Base-by-base conservation (phyloP, 169 alveolate species). In the Cryptosporidium meleagridis region DNA sequence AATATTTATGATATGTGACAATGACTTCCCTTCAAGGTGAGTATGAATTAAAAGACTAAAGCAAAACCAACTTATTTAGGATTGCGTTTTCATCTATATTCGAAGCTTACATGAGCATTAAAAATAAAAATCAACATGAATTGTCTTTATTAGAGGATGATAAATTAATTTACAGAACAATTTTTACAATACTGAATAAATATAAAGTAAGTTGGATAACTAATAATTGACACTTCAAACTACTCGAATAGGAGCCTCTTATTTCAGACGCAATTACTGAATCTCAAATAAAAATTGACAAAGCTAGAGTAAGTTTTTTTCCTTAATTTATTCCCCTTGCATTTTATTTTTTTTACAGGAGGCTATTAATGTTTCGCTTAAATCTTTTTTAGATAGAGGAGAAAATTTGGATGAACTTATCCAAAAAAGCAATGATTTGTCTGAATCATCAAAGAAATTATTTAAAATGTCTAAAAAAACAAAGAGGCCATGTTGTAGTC, bases 391-490 rank as follows among this genome's bases (percentile, higher is more conserved):
- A 16, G 75, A 80, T 80, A 80, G 89, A 44, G 89, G 89, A 21
- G 89, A 80, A 62, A 80, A 80, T n/a, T n/a, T 80, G n/a, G 89
- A 80, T 62, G 75, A 61, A 5, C 67, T 80, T 45, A 51, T 80
- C 31, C 89, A 80, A 80, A 80, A 80, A 80, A 80, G 89, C 29
- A 69, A 45, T 6, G 89, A 80, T 59, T 26, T 80, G 48, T 80
- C 89, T 35, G 80, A 80, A 2, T 62, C 72, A 16, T 80, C 89
- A 23, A 80, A 80, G 39, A 65, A 59, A 80, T 39, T 80, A 31
- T 80, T 80, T 26, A 80, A 80, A 51, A 44, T 70, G 35, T 80
- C 89, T 18, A 80, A 80, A 51, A 80, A 80, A 80, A 65, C 75
- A n/a, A 80, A 62, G 51, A 80, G 53, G 9, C 59, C 89, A 39